phyloP scores from a whole-genome alignment of 176 grass and related monocot species.

The sorghum (Sorghum bicolor) region DNA sequence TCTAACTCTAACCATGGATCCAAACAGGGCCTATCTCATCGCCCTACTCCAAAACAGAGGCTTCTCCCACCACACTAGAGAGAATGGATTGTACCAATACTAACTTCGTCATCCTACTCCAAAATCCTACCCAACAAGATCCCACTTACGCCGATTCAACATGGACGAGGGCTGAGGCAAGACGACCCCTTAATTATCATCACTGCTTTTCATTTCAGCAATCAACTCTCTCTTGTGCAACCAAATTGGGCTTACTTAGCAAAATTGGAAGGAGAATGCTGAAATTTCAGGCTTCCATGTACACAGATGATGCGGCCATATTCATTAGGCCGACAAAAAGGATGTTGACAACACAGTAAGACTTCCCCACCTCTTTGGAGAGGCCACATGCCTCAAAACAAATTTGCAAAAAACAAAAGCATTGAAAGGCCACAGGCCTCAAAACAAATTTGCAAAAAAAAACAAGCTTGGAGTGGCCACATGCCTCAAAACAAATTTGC shows the following conservation, averaged over 20 bases:
- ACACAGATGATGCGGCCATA: not conserved
- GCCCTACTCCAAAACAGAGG: rapidly evolving
- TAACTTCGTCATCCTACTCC: not conserved
- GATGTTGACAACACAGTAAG: too few relatives aligned
- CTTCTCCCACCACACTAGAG: not conserved
- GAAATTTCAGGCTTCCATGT: not conserved
- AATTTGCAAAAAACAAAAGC: not conserved
- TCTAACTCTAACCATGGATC: too few relatives aligned
- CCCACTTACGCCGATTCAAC: not conserved
- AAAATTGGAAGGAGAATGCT: not conserved
- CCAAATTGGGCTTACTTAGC: not conserved
- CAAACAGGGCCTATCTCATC: not conserved
- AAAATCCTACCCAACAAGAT: not conserved
- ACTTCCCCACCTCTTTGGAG: too few relatives aligned
- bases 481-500: too few relatives aligned
- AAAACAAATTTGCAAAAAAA: not conserved
- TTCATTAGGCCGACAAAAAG: too few relatives aligned
- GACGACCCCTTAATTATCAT: not conserved
- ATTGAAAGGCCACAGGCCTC: too few relatives aligned
- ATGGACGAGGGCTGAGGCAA: not conserved
- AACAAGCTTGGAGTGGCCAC: too few relatives aligned
- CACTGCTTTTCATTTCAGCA: not conserved
- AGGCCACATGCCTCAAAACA: not conserved
- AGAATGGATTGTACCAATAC: not conserved
- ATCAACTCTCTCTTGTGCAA: not conserved